Percentiles rank a stretch among this genome's conserved stretches.
Conservation (phyloP, 2,329 filamentous ascomycete species). For the Fusarium sp. region DNA sequence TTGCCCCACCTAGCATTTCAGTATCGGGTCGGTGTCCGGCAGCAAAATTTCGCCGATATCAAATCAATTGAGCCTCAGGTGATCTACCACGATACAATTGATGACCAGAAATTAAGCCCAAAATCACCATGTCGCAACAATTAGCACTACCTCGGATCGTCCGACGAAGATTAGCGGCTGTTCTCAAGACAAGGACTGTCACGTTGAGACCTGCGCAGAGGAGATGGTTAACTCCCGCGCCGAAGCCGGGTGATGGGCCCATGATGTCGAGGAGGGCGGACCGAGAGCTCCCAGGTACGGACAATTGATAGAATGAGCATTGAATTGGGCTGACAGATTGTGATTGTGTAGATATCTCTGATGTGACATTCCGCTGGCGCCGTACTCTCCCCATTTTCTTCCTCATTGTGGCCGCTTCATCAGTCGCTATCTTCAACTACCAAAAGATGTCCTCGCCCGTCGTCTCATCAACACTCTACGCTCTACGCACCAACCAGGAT, state of each 20-base stretch:
- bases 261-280: conserved; percentile 74
- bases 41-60: conserved; percentile 47
- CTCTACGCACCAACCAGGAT: conserved; percentile 81
- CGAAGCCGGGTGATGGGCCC: conserved; percentile 70
- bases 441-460: conserved; percentile 91
- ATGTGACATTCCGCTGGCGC: conserved; percentile 70
- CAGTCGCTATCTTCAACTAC: conserved; percentile 98
- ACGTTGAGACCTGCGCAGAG: conserved; percentile 52
- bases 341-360: conserved; percentile 54
- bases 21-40: conserved; percentile 34
- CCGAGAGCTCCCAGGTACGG: conserved; percentile 72
- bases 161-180: conserved; percentile 44
- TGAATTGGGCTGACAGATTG: conserved; percentile 3
- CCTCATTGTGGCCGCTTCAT: conserved; percentile 75
- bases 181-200: conserved; percentile 38
- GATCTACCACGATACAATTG: conserved; percentile 22
- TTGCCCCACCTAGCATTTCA: conserved; percentile 22
- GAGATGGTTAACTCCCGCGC: conserved; percentile 65
- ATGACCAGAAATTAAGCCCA: conserved; percentile 6
- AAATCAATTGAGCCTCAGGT: conserved; percentile 39
- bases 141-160: conserved; percentile 44
- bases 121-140: conserved; percentile 41
- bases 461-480: conserved; percentile 90
- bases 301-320: background rate
- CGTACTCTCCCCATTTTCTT: conserved; percentile 86